Percentiles rank a stretch among this genome's conserved stretches.
phyloP scores from a whole-genome alignment of 768 basidiomycete species.

The Glaciozyma antarctica region DNA sequence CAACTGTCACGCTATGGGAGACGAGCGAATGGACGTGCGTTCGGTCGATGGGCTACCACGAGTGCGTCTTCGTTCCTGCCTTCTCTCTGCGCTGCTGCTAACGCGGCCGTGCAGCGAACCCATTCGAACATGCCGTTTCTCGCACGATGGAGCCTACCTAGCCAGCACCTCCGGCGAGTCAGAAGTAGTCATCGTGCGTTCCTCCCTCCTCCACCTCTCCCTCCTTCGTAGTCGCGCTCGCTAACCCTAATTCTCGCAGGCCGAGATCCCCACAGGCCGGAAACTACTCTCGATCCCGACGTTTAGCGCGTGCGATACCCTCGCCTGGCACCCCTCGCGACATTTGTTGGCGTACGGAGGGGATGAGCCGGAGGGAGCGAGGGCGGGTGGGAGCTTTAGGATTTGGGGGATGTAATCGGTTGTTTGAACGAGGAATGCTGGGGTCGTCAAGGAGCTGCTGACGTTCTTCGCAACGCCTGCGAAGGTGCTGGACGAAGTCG shows the following conservation, averaged over 20 bases:
- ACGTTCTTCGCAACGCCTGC: too few species aligned
- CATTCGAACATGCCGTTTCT: conserved; percentile 16
- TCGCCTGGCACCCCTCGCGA: conserved; percentile 29
- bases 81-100: neutral
- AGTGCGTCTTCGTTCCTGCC: conserved; percentile 14
- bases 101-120: conserved; percentile 14
- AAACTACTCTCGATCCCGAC: conserved; percentile 1
- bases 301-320: neutral
- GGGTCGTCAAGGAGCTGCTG: too few species aligned
- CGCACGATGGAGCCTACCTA: conserved; percentile 22
- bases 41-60: conserved; percentile 18
- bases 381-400: neutral
- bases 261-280: conserved; percentile 11
- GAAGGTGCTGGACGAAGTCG: too few species aligned
- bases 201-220: too few species aligned
- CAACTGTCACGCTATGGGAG: conserved; percentile 32
- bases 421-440: too few species aligned
- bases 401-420: conserved; percentile 2
- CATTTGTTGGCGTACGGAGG: conserved; percentile 25
- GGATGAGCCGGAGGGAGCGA: conserved; percentile 1
- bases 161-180: conserved; percentile 6
- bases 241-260: conserved; percentile 7
- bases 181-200: conserved; percentile 18
- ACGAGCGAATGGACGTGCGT: conserved; percentile 31
- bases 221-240: too few species aligned